Percentiles rank a stretch among this genome's conserved stretches.
Conservation (phyloP, 805 yeast genomes). For the Saccharomyces kudriavzevii region DNA sequence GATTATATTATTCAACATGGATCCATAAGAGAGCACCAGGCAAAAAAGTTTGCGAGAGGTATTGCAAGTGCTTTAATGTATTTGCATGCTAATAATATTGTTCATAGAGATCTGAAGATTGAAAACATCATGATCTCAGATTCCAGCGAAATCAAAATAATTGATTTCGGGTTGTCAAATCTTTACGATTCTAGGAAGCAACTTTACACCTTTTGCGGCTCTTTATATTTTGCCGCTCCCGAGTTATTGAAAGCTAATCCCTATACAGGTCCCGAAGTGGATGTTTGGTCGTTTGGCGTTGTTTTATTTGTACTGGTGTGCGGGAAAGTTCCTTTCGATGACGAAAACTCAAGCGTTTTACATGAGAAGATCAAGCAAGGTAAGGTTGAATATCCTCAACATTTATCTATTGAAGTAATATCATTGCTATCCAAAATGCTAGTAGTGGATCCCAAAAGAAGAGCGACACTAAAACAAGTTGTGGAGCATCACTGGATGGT, state of each 20-base stretch:
- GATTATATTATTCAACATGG: constrained; percentile 97
- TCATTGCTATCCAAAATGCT: constrained; percentile 80
- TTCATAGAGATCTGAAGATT: constrained; percentile 92
- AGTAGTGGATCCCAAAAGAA: constrained; percentile 75
- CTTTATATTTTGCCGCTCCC: constrained; percentile 96
- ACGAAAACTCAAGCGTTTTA: constrained; percentile 80
- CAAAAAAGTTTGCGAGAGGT: constrained; percentile 89
- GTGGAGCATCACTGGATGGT: constrained; percentile 91
- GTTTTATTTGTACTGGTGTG: constrained; percentile 91
- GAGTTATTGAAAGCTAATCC: constrained; percentile 89
- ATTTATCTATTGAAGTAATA: constrained; percentile 70
- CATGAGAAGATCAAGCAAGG: constrained; percentile 94
- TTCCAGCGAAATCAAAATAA: constrained; percentile 88
- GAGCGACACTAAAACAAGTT: constrained; percentile 75
- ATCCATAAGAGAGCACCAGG: constrained; percentile 84
- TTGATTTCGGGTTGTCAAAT: constrained; percentile 93
- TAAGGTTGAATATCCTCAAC: constrained; percentile 80
- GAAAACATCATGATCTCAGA: constrained; percentile 93
- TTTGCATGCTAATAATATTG: constrained; percentile 88
- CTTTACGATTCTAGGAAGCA: constrained; percentile 62
- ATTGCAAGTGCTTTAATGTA: constrained; percentile 90
- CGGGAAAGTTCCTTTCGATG: constrained; percentile 98
- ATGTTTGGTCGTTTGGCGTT: constrained; percentile 97
- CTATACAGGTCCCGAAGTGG: constrained; percentile 94
- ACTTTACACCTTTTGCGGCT: constrained; percentile 92